Evolutionary conservation across 805 yeast species (phyloP).

Genomic region (Spathaspora passalidarum): DNA sequence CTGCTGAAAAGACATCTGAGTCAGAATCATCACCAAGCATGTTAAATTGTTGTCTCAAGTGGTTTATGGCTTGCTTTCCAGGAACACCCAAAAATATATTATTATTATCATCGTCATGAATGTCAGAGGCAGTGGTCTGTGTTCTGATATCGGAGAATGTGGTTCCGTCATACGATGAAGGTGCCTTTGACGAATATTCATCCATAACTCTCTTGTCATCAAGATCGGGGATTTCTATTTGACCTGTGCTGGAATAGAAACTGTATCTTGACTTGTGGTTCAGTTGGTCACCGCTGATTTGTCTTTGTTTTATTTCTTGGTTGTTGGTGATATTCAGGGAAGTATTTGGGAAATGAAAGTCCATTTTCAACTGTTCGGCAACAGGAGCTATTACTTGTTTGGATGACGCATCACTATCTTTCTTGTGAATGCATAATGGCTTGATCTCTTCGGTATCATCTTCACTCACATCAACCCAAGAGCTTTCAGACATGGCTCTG

Average conservation of each 20-base stretch:
- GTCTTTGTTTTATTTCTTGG: conserved; percentile 13
- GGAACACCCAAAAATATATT: conserved; percentile 41
- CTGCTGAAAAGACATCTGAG: conserved; percentile 17
- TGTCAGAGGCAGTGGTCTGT: conserved; percentile 17
- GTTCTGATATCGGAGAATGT: conserved; percentile 24
- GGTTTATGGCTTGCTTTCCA: conserved; percentile 26
- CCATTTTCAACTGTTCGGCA: background rate
- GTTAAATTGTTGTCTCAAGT: conserved; percentile 24
- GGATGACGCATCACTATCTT: conserved; percentile 3
- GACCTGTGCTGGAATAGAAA: conserved; percentile 22
- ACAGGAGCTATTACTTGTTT: conserved; percentile 11
- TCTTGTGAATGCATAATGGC: conserved; percentile 13
- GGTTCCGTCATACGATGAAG: conserved; percentile 19
- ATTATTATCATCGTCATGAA: conserved; percentile 12
- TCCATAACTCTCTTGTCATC: conserved; percentile 17
- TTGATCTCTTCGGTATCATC: conserved; percentile 6
- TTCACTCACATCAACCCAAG: conserved; percentile 3
- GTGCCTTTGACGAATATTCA: conserved; percentile 11
- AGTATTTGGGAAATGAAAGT: conserved; percentile 38
- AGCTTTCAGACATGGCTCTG: background rate
- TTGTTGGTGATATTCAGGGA: conserved; percentile 31
- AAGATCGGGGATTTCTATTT: conserved; percentile 42
- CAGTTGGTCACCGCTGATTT: conserved; percentile 11
- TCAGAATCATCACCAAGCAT: conserved; percentile 26
- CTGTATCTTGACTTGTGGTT: conserved; percentile 16